Evolutionary conservation across 176 grass and related monocot species (phyloP).

Genomic region (Olyra latifolia): DNA sequence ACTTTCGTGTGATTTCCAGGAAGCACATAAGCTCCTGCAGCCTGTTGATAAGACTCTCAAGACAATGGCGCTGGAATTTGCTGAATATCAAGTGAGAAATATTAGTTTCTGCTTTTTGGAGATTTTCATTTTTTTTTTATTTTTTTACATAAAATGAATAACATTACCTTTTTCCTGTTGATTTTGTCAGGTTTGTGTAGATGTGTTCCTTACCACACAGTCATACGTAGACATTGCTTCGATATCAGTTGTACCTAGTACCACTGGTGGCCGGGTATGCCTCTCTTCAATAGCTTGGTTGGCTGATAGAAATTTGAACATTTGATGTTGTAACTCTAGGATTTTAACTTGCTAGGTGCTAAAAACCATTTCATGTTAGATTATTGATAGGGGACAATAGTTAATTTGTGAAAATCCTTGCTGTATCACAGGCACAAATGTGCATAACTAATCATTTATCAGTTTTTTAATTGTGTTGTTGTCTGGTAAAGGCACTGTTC

Average conservation of each 20-base stretch:
- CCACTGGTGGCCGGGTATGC: conserved; percentile 70
- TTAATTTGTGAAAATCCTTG: neutral
- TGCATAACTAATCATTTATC: conserved; percentile 1
- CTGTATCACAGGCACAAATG: neutral
- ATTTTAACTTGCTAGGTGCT: neutral
- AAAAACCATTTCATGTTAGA: conserved; percentile 9
- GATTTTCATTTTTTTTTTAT: neutral
- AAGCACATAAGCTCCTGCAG: conserved; percentile 75
- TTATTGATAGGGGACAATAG: neutral
- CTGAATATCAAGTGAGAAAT: conserved; percentile 76
- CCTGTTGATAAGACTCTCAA: conserved; percentile 78
- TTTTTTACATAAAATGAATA: conserved; percentile 1
- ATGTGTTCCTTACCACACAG: conserved; percentile 79
- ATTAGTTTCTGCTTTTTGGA: conserved; percentile 35
- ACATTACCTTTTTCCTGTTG: neutral
- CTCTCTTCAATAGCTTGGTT: neutral
- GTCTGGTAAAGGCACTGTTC: neutral
- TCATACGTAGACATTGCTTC: conserved; percentile 77
- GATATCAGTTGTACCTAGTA: conserved; percentile 64
- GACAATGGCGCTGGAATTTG: conserved; percentile 86
- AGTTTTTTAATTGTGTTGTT: neutral
- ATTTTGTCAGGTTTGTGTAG: conserved; percentile 72
- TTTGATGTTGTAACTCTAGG: conserved; percentile 9
- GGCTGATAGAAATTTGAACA: neutral
- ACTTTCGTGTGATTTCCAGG: conserved; percentile 44